These are phyloP conservation scores for Pythium grandisporangium DNA, from an alignment of 352 stramenopile species.

Conservation along the genomic window DNA sequence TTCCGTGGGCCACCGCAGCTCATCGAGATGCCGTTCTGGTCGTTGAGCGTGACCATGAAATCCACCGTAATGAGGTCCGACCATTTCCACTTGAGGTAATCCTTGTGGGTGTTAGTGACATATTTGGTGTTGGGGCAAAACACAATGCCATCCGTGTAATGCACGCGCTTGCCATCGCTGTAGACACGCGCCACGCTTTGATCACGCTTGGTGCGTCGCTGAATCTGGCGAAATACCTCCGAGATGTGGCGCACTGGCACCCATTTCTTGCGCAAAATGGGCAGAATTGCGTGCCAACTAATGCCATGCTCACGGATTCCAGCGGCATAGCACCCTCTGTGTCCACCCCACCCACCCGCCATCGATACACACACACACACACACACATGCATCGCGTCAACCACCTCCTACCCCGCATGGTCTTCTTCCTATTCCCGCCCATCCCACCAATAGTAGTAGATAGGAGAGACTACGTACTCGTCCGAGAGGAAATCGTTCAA, in stretches of 20 bases:
- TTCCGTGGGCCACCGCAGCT: slow-evolving; percentile 70
- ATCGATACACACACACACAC: slow-evolving; percentile 1
- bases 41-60: slow-evolving; percentile 56
- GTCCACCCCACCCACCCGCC: slow-evolving; percentile 1
- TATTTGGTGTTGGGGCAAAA: slow-evolving; percentile 86
- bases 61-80: slow-evolving; percentile 86
- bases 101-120: slow-evolving; percentile 74
- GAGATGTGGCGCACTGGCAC: slow-evolving; percentile 70
- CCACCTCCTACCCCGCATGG: too few relatives aligned
- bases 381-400: too few relatives aligned
- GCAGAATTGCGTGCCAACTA: slow-evolving; percentile 53
- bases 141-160: slow-evolving; percentile 87
- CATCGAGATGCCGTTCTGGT: slow-evolving; percentile 49
- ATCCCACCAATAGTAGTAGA: too few relatives aligned
- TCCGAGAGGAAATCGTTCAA: slow-evolving; percentile 81
- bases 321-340: slow-evolving; percentile 56
- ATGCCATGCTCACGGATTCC: slow-evolving; percentile 59
- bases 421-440: too few relatives aligned
- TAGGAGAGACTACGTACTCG: slow-evolving; percentile 54
- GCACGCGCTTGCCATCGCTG: slow-evolving; percentile 71
- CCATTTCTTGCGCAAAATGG: slow-evolving; percentile 81
- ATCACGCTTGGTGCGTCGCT: slow-evolving; percentile 68
- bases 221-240: slow-evolving; percentile 77
- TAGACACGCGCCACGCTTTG: slow-evolving; percentile 73
- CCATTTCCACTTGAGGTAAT: slow-evolving; percentile 92